A percentile compares a stretch with the other conserved stretches of the same genome.
Conservation (phyloP, 75 land plant species). For the Selaginella tamariscina region DNA sequence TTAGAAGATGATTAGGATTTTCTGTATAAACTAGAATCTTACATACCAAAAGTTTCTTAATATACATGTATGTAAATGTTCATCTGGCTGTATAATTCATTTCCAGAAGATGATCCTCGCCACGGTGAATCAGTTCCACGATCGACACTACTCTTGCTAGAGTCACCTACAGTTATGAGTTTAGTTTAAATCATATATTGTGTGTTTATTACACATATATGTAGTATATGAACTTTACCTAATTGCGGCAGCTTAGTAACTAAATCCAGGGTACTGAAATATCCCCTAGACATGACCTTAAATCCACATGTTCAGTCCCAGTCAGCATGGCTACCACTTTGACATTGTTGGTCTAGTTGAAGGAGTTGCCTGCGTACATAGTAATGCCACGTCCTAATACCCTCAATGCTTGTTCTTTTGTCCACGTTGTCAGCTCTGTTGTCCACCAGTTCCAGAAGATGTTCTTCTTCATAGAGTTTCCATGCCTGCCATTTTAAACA, state of each 20-base stretch:
- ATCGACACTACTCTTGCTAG: background rate
- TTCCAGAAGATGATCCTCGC: background rate
- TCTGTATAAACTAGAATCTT: too few relatives aligned
- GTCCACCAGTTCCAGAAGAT: slow-evolving; percentile 34
- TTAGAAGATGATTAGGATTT: too few relatives aligned
- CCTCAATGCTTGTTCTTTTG: slow-evolving; percentile 17
- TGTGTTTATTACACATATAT: too few relatives aligned
- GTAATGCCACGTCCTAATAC: slow-evolving; percentile 32
- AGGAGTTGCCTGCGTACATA: slow-evolving; percentile 50
- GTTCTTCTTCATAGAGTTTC: slow-evolving; percentile 31
- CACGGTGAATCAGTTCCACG: background rate
- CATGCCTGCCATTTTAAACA: too few relatives aligned
- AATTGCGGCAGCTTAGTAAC: background rate
- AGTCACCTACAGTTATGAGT: too few relatives aligned
- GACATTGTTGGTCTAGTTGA: slow-evolving; percentile 43
- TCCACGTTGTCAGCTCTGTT: slow-evolving; percentile 15
- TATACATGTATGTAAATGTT: too few relatives aligned
- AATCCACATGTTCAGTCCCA: slow-evolving; percentile 13
- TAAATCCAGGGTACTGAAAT: background rate
- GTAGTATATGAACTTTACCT: too few relatives aligned
- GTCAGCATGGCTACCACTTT: slow-evolving; percentile 40
- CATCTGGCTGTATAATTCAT: too few relatives aligned
- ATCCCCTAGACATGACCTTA: background rate
- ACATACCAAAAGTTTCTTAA: too few relatives aligned
- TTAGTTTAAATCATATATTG: too few relatives aligned